Base-by-base conservation (phyloP, 2,329 filamentous ascomycete genomes). In the Talaromyces sp. region DNA sequence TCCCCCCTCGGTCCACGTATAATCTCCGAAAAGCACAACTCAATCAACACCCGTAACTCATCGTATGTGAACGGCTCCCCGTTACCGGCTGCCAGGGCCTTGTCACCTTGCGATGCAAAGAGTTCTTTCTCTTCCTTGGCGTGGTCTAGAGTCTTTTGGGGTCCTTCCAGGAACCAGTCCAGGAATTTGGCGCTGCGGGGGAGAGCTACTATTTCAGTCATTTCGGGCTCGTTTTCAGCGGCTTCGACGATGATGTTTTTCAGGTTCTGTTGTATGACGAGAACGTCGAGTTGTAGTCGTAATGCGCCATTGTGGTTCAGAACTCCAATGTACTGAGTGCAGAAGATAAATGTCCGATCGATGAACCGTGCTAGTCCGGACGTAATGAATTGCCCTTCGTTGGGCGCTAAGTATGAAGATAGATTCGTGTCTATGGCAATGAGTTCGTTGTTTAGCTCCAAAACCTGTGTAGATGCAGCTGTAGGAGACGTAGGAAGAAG, bases 201-300 rank as follows among this genome's bases (percentile, higher is more conserved):
- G 46, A 78, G 68, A 10, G 75, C 72, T 21, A 77, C 72, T 2
- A 70, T 60, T 58, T 77, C 74, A 21, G 68, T 63, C 37, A 63
- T 55, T 19, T 60, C 61, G 61, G 51, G n/a, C 57, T 58, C 15
- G 55, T 53, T 11, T 31, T 41, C 21, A 58, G 31, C 61, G 57
- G 40, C 60, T 33, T 69, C 67, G n/a, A 75, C 65, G 50, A 77
- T 91, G 55, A 99, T 87, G 64, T 96, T 96, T 77, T 96, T 96
- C 57, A 99, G 84, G 67, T 96, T 97, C 71, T 99, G 94, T 75
- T 97, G 93, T 53, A 99, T 79, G 40, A 99, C 94, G 22, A 97
- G 81, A 51, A 97, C 91, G 71, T 99, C 96, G 67, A 97, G 84
- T 71, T 91, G 88, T 84, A 99, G 91, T 37, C 91, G 84, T n/a